phyloP scores from a whole-genome alignment of 2,329 filamentous ascomycete genomes.

The Fusarium subglutinans region DNA sequence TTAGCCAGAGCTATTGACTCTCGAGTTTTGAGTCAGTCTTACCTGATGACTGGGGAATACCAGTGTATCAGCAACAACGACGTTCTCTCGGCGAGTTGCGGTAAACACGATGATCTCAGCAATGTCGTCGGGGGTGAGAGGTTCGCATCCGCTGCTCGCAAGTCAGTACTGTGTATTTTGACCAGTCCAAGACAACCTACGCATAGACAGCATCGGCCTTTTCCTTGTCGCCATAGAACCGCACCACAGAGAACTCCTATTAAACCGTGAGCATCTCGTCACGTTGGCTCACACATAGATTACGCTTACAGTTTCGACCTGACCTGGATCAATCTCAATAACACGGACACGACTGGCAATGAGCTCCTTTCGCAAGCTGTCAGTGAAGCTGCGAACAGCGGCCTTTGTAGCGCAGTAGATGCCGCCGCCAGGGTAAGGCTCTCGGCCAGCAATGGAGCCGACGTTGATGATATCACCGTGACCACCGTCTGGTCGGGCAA shows the following conservation, averaged over 20 bases:
- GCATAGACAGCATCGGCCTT: slow-evolving; percentile 93
- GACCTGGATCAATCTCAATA: slow-evolving; percentile 90
- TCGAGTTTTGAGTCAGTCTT: slow-evolving; percentile 1
- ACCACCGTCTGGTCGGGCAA: slow-evolving; percentile 77
- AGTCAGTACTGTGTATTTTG: not conserved
- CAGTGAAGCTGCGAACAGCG: slow-evolving; percentile 85
- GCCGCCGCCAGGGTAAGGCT: slow-evolving; percentile 83
- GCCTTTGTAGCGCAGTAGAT: slow-evolving; percentile 97
- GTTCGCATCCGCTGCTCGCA: slow-evolving; percentile 73
- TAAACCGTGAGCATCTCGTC: slow-evolving; percentile 2
- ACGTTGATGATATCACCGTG: slow-evolving; percentile 95
- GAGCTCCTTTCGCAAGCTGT: slow-evolving; percentile 83
- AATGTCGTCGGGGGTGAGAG: slow-evolving; percentile 88
- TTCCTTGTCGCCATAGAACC: slow-evolving; percentile 86
- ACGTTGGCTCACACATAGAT: not conserved
- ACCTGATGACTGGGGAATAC: slow-evolving; percentile 93
- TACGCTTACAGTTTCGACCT: slow-evolving; percentile 80
- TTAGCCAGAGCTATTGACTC: slow-evolving; percentile 1
- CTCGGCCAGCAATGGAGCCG: slow-evolving; percentile 86
- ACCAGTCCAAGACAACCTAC: slow-evolving; percentile 56
- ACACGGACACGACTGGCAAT: slow-evolving; percentile 82
- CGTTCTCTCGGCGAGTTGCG: slow-evolving; percentile 85
- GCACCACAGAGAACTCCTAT: slow-evolving; percentile 85
- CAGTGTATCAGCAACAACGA: slow-evolving; percentile 87
- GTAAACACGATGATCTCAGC: slow-evolving; percentile 90